Base-by-base conservation (phyloP, 306 rosid genomes). In the Pterocarpus santalinus region DNA sequence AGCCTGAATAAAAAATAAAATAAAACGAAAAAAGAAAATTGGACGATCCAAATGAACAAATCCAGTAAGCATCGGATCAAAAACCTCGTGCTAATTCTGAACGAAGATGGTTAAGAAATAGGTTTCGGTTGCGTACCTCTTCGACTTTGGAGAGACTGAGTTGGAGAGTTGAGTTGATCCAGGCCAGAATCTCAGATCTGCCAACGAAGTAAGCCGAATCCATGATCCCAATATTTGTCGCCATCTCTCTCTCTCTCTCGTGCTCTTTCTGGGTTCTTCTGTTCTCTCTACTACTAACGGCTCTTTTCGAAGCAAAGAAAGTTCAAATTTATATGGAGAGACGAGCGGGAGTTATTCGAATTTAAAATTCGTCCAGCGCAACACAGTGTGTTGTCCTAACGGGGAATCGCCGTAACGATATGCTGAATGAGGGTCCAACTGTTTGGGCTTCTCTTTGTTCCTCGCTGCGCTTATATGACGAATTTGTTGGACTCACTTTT, bases 141-240 rank as follows among this genome's bases (percentile, higher is more conserved):
- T 96, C 99, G 57, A 96, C 98, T 90, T 93, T 96, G 75, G 91
- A 85, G 83, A 95, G 92, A 77, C 76, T 91, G 81, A 95, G 97
- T 81, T 95, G 96, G 43, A 96, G 99, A 10, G 96, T 86, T 35
- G 97, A 90, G 86, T 93, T 93, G 80, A 96, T 96, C 98, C 99
- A 96, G 5, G 97, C 67, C 15, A 96, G 81, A 78, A 93, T 96
- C 90, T 93, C 98, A 72, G 97, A 92, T 87, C 99, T 87, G 11
- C 98, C 99, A 1, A 96, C 98, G 86, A 96, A 96, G 83, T 96
- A 96, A 7, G 99, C 99, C 0, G 87, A 65, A 86, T 96, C 99
- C 98, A 96, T 96, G 83, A 93, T 93, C 2, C 99, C 99, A 4
- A 93, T 95, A 15, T 88, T 90, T n/a, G 97, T 95, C 22, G 97